A percentile compares a stretch with the other conserved stretches of the same genome.
Evolutionary conservation across 2,329 filamentous ascomycete genomes (phyloP).

Genomic region (Phialophora verrucosa): DNA sequence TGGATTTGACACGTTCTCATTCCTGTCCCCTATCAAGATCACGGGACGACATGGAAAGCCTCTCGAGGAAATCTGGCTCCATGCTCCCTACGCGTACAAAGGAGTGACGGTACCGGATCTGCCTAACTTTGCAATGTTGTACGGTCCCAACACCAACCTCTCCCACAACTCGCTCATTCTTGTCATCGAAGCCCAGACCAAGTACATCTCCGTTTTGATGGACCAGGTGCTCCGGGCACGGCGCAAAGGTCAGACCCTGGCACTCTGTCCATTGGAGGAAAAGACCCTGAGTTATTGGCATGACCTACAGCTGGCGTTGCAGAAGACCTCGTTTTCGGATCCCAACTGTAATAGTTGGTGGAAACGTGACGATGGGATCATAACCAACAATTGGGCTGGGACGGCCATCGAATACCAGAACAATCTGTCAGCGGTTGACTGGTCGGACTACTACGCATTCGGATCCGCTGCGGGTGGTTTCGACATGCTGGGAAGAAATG

Average conservation of each 20-base stretch:
- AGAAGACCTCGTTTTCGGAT: constrained; percentile 58
- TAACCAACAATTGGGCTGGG: constrained; percentile 63
- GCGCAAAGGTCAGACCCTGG: constrained; percentile 47
- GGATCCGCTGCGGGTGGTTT: constrained; percentile 41
- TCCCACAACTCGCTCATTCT: constrained; percentile 64
- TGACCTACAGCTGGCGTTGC: constrained; percentile 42
- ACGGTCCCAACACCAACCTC: constrained; percentile 63
- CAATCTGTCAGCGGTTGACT: constrained; percentile 41
- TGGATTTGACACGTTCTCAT: constrained; percentile 64
- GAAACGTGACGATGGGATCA: constrained; percentile 59
- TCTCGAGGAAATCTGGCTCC: constrained; percentile 58
- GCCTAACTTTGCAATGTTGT: constrained; percentile 63
- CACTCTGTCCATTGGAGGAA: constrained; percentile 52
- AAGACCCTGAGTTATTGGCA: constrained; percentile 25
- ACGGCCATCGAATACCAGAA: constrained; percentile 63
- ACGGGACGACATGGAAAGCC: constrained; percentile 52
- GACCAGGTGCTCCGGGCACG: constrained; percentile 55
- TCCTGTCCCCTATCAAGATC: constrained; percentile 63
- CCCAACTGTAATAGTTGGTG: constrained; percentile 63
- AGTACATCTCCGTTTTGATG: constrained; percentile 60
- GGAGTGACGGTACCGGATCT: constrained; percentile 58
- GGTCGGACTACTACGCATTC: constrained; percentile 42
- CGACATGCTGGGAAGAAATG: constrained; percentile 35
- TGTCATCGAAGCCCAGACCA: constrained; percentile 64
- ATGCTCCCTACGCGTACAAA: constrained; percentile 57